A percentile compares a stretch with the other conserved stretches of the same genome.
These are phyloP conservation scores for Ustilago trichophora DNA, from an alignment of 1,284 basidiomycete genomes.

Conservation along the genomic window DNA sequence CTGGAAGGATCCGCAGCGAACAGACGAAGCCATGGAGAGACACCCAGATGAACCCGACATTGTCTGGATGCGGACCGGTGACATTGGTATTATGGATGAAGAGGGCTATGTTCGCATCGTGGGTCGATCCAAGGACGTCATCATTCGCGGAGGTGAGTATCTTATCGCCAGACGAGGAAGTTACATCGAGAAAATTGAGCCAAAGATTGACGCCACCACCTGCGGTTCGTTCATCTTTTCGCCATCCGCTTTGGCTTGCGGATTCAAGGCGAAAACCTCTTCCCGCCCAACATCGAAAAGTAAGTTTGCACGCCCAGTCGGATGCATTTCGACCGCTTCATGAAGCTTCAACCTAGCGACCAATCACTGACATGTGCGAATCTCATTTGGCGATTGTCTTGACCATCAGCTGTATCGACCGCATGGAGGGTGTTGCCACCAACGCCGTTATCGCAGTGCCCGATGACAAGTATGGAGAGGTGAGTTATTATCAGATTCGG, in stretches of 20 bases:
- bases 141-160: conserved; percentile 88
- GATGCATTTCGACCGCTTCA: too few species aligned
- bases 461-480: conserved; percentile 69
- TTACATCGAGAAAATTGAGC: too few species aligned
- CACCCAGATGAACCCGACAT: conserved; percentile 69
- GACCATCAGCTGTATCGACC: conserved; percentile 70
- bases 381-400: conserved; percentile 7
- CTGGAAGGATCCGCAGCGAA: conserved; percentile 79
- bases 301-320: too few species aligned
- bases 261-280: conserved; percentile 69
- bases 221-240: too few species aligned
- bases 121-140: conserved; percentile 78
- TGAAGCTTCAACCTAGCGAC: too few species aligned
- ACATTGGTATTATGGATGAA: conserved; percentile 81
- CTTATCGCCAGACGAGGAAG: too few species aligned
- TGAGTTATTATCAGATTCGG: too few species aligned
- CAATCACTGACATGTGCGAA: conserved; percentile 15
- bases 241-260: too few species aligned
- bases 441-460: conserved; percentile 80
- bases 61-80: conserved; percentile 85
- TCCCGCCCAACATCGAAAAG: conserved; percentile 86
- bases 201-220: too few species aligned
- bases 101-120: conserved; percentile 81
- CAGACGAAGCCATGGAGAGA: conserved; percentile 73
- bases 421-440: conserved; percentile 75